Base-by-base conservation (phyloP, 2,329 filamentous ascomycete species). In the Penicillium sp. region DNA sequence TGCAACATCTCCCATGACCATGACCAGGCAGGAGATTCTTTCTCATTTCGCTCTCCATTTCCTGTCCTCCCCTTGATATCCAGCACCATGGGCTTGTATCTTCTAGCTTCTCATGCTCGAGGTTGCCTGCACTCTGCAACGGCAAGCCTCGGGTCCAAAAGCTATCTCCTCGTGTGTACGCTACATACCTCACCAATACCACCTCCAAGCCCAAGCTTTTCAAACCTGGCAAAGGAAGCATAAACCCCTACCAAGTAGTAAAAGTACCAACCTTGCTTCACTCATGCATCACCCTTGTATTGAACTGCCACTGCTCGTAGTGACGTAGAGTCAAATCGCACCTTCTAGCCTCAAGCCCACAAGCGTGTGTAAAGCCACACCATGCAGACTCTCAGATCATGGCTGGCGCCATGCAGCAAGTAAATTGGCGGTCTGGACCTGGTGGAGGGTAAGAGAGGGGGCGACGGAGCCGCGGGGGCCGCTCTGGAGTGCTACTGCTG, bases 31-130 rank as follows among this genome's bases (percentile, higher is more conserved):
- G 13, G 10, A 35, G 19, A 14, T 37, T 22, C 10, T 31, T 24
- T 31, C 27, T 51, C 19, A 63, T 60, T 55, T 56, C 46, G 54
- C 41, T 56, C 27, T 44, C 43, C 36, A 56, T 41, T 47, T 60
- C 7, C 37, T 37, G 19, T 50, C 24, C 44, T 52, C 49, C 50
- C 50, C 35, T 55, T 39, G 31, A 62, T 66, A 71, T 71, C 69
- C 65, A 69, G 68, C 71, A 70, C 69, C 69, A 70, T 54, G 56
- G 63, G 57, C 56, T 37, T 69, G 62, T 59, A 31, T 10, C 50
- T 56, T 54, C 49, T 52, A 52, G 41, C 46, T 39, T 33, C 22
- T 22, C 13, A 22, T 27, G 10, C 36, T 39, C 54, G 46, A 35
- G 11, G 22, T 44, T 60, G 33, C 57, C 50, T 56, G 49, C 50